Evolutionary conservation across 257 asterid species (phyloP).

Genomic region (Sherardia arvensis): DNA sequence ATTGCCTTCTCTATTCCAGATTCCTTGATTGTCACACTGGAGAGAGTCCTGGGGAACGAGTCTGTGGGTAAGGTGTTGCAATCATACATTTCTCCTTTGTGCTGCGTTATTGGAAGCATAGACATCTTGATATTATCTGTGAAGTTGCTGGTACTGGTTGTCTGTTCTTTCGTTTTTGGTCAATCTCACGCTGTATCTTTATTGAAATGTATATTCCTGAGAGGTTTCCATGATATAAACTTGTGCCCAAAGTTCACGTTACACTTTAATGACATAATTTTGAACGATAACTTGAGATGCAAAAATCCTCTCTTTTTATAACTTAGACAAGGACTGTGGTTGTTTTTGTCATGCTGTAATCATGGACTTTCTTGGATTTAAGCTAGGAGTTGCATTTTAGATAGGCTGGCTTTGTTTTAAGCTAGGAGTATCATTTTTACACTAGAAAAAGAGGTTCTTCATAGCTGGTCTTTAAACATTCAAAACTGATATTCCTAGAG

Average conservation of each 20-base stretch:
- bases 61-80: slow-evolving; percentile 49
- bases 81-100: not conserved
- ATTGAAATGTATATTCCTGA: not conserved
- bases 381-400: not conserved
- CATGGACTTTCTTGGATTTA: not conserved
- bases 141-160: not conserved
- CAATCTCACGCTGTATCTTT: not conserved
- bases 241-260: not conserved
- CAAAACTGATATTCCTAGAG: not conserved
- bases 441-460: not conserved
- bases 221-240: not conserved
- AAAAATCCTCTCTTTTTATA: not conserved
- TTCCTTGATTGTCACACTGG: slow-evolving; percentile 90
- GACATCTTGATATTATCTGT: not conserved
- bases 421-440: not conserved
- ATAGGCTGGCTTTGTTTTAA: not conserved
- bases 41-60: slow-evolving; percentile 92
- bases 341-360: too few relatives aligned
- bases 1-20: slow-evolving; percentile 74
- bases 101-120: not conserved
- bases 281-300: not conserved
- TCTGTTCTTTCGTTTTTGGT: not conserved
- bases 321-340: not conserved
- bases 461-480: not conserved
- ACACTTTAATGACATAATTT: not conserved